Conservation (phyloP, 1,284 basidiomycete genomes). For the Ganoderma sinense region DNA sequence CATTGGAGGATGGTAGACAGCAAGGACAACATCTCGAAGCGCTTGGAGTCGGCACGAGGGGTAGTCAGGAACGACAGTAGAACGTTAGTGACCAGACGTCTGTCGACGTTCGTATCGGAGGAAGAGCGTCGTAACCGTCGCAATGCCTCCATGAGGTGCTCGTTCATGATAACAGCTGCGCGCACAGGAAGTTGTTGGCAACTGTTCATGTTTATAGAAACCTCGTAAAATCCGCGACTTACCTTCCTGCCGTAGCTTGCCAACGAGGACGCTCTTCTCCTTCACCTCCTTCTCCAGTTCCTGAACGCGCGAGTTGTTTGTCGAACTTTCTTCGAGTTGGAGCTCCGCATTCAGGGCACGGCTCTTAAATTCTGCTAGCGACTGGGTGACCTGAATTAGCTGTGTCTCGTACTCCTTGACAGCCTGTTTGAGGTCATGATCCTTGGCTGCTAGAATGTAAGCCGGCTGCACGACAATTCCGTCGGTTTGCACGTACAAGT, state of each 20-base stretch:
- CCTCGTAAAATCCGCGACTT: slow-evolving; percentile 24
- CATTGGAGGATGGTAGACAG: slow-evolving; percentile 91
- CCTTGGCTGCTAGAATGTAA: slow-evolving; percentile 60
- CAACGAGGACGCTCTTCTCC: slow-evolving; percentile 92
- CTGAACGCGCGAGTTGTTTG: slow-evolving; percentile 69
- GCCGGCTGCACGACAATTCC: slow-evolving; percentile 12
- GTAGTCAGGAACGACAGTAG: slow-evolving; percentile 92
- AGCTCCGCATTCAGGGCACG: slow-evolving; percentile 89
- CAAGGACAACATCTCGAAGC: slow-evolving; percentile 98
- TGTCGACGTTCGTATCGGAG: slow-evolving; percentile 90
- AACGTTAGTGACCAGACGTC: slow-evolving; percentile 94
- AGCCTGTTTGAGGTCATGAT: slow-evolving; percentile 80
- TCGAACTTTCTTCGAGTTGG: slow-evolving; percentile 77
- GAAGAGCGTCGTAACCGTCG: slow-evolving; percentile 88
- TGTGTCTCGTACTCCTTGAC: slow-evolving; percentile 87
- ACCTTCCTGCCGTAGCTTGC: slow-evolving; percentile 96
- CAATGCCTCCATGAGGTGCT: slow-evolving; percentile 97
- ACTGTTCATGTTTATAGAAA: neutral
- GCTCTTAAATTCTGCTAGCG: slow-evolving; percentile 86
- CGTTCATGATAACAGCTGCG: slow-evolving; percentile 93
- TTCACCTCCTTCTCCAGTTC: slow-evolving; percentile 90
- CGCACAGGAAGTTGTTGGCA: neutral
- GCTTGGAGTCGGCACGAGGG: slow-evolving; percentile 90
- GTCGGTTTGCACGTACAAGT: slow-evolving; percentile 60
- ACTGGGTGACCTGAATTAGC: slow-evolving; percentile 73